Base-by-base conservation (phyloP, 768 basidiomycete species). In the Pleurotus tuber-regium region DNA sequence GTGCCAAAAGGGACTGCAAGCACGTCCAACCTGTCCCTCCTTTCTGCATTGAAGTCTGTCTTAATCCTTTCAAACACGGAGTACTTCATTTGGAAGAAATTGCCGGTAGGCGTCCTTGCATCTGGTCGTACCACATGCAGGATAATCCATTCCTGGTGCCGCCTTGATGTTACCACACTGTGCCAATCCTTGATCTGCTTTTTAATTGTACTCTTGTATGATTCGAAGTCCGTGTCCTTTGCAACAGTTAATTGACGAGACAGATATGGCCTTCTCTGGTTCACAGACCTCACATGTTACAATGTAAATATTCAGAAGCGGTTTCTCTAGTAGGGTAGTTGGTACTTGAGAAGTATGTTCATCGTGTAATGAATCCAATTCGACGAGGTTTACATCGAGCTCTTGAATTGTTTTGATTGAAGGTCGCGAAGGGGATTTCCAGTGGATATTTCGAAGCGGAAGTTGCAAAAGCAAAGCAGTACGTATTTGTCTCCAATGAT, bases 101-200 rank as follows among this genome's bases (percentile, higher is more conserved):
- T 84, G 11, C 80, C 82, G 35, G 79, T 72, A 11, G 73, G 70
- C 9, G 75, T 70, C 59, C 81, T 80, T 14, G 77, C 68, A 62
- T 92, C 88, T 11, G 88, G 84, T 36, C 84, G 79, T 40, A 92
- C 81, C 42, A 98, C 80, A 58, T 97, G 88, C 5, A 96, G 74
- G 54, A 98, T 87, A 50, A 98, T 71, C 89, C 95, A 97, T 69
- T 97, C 96, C 64, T 94, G 92, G 60, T 89, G 84, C 69, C 85
- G 93, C 57, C 85, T 76, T 39, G 81, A 69, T 21, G 75, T 68
- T 30, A 92, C 71, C 2, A 76, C 64, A 2, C 75, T 73, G 53
- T 91, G 86, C 97, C 97, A 99, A 54, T 98, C 93, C 59, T 90
- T 89, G 57, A 98, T 88, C 65, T 96, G 91, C 56, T 86, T 89